These are phyloP conservation scores for Croton setiger DNA, from an alignment of 441 rosid species.

Conservation along the genomic window DNA sequence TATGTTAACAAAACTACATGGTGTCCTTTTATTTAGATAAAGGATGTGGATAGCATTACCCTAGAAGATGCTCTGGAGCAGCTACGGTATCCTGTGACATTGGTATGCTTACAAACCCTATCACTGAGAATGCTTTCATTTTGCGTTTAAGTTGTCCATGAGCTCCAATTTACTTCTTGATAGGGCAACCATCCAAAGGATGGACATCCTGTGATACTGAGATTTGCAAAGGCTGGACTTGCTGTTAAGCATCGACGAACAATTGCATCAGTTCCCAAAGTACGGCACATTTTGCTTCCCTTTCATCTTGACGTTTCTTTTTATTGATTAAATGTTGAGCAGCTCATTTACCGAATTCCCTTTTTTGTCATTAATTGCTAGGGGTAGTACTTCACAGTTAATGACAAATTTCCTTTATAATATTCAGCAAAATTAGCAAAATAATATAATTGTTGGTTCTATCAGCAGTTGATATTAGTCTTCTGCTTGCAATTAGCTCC, in stretches of 20 bases:
- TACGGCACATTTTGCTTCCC: slow-evolving; percentile 24
- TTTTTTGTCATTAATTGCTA: neutral
- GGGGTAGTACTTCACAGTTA: neutral
- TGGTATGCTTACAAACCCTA: slow-evolving; percentile 47
- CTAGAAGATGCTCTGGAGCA: slow-evolving; percentile 72
- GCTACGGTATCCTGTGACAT: slow-evolving; percentile 71
- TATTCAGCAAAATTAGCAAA: neutral
- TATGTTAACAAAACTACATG: neutral
- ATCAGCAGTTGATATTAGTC: neutral
- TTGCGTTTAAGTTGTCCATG: slow-evolving; percentile 12
- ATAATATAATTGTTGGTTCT: neutral
- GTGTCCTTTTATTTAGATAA: slow-evolving; percentile 45
- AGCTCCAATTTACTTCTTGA: slow-evolving; percentile 23
- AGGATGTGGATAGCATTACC: slow-evolving; percentile 58
- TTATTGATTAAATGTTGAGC: neutral
- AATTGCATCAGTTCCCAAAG: slow-evolving; percentile 89
- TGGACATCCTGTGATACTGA: slow-evolving; percentile 67
- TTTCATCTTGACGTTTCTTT: neutral
- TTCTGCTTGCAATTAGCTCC: neutral
- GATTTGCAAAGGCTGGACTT: slow-evolving; percentile 65
- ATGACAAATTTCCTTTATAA: neutral
- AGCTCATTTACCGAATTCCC: neutral
- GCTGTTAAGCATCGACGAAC: slow-evolving; percentile 67
- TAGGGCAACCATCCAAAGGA: slow-evolving; percentile 92
- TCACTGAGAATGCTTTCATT: slow-evolving; percentile 16